These are phyloP conservation scores for Geranium brycei DNA, from an alignment of 345 rosid genomes.

Conservation along the genomic window DNA sequence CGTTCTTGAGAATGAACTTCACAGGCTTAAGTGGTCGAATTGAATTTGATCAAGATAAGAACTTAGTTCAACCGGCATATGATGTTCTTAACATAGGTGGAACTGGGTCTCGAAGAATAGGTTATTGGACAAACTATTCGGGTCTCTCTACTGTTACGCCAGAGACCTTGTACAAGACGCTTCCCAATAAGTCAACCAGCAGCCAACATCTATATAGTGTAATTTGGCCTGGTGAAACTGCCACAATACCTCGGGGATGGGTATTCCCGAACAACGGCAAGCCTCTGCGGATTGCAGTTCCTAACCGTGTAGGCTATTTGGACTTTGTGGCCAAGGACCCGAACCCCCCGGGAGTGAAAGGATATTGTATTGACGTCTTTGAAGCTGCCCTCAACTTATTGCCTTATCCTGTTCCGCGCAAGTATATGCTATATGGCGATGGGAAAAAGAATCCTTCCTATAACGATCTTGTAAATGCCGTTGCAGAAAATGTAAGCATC, in stretches of 20 bases:
- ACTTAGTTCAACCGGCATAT: slow-evolving; percentile 35
- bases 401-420: slow-evolving; percentile 60
- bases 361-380: slow-evolving; percentile 75
- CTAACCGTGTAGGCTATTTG: slow-evolving; percentile 60
- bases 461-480: slow-evolving; percentile 31
- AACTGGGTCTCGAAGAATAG: slow-evolving; percentile 34
- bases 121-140: slow-evolving; percentile 48
- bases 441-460: slow-evolving; percentile 59
- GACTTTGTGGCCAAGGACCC: slow-evolving; percentile 50
- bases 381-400: slow-evolving; percentile 45
- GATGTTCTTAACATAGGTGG: slow-evolving; percentile 57
- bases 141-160: slow-evolving; percentile 50
- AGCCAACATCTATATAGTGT: slow-evolving; percentile 39
- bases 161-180: slow-evolving; percentile 17
- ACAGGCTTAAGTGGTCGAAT: slow-evolving; percentile 63
- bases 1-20: slow-evolving; percentile 49
- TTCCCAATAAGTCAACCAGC: slow-evolving; percentile 11
- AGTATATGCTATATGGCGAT: slow-evolving; percentile 49
- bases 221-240: slow-evolving; percentile 74
- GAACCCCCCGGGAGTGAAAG: slow-evolving; percentile 29
- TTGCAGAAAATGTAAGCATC: slow-evolving; percentile 49
- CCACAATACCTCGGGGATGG: slow-evolving; percentile 73
- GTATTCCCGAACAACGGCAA: slow-evolving; percentile 46
- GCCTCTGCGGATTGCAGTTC: slow-evolving; percentile 66
- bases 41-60: slow-evolving; percentile 38